Evolutionary conservation across 73 alveolate genomes (phyloP).

Genomic region (Breviolum minutum): DNA sequence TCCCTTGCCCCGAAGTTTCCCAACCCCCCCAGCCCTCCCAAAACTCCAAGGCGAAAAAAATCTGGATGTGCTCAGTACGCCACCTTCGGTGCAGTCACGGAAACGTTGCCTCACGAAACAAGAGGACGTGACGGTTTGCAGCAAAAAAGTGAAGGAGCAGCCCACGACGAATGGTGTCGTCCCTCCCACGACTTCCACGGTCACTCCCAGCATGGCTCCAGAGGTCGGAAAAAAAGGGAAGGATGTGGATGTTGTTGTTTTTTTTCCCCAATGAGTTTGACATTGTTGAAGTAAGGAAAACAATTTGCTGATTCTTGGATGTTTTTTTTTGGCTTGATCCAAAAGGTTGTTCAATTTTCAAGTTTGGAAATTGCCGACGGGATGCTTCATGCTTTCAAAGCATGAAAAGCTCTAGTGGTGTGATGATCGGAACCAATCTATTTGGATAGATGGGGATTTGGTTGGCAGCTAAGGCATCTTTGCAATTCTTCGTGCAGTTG

Average conservation of each 20-base stretch:
- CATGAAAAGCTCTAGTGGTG: too few species aligned
- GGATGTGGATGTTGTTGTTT: neutral
- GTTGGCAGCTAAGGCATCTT: neutral
- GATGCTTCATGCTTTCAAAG: neutral
- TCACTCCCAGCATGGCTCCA: neutral
- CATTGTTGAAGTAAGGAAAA: neutral
- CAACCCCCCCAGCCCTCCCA: too few species aligned
- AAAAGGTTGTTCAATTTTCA: neutral
- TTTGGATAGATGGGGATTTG: neutral
- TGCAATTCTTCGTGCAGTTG: too few species aligned
- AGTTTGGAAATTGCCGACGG: neutral
- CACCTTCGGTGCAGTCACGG: slow-evolving; percentile 55
- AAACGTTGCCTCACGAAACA: slow-evolving; percentile 48
- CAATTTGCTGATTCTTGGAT: neutral
- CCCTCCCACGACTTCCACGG: neutral
- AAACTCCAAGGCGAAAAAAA: too few species aligned
- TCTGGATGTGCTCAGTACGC: slow-evolving; percentile 32
- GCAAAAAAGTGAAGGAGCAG: neutral
- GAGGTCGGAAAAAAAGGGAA: neutral
- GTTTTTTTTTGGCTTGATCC: neutral
- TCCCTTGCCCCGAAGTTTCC: too few species aligned
- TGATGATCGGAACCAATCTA: neutral
- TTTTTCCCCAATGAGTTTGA: too few species aligned
- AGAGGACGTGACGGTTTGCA: neutral
- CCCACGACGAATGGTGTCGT: neutral